Evolutionary conservation across 768 basidiomycete species (phyloP).

Genomic region (Clavulina sp.): DNA sequence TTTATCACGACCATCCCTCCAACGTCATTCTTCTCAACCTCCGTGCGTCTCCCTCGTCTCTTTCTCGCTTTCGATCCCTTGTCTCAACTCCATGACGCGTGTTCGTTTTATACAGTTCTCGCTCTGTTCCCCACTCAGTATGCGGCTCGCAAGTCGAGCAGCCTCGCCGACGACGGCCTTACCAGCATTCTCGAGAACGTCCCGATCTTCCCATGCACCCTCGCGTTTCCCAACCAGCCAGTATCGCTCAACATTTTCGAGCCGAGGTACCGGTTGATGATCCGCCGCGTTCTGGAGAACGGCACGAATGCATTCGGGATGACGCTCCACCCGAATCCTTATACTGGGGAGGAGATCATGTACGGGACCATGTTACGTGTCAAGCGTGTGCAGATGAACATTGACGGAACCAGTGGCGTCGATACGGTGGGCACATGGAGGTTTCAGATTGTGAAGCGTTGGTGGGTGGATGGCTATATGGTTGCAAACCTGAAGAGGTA

Average conservation of each 20-base stretch:
- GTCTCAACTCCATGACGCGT: constrained; percentile 7
- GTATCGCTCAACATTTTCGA: constrained; percentile 87
- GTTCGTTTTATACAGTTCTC: constrained; percentile 35
- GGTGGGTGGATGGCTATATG: constrained; percentile 75
- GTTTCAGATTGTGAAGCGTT: constrained; percentile 75
- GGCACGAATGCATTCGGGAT: constrained; percentile 75
- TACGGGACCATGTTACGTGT: constrained; percentile 95
- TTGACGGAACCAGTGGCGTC: constrained; percentile 80
- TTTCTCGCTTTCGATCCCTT: constrained; percentile 5
- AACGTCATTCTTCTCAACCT: constrained; percentile 48
- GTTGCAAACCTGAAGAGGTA: constrained; percentile 61
- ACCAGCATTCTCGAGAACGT: constrained; percentile 52
- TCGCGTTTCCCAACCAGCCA: constrained; percentile 83
- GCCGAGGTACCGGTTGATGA: constrained; percentile 89
- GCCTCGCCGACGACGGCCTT: constrained; percentile 26
- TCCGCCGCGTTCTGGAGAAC: constrained; percentile 79
- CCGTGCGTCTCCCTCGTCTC: constrained; percentile 28
- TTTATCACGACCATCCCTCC: constrained; percentile 62
- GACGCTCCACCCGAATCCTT: constrained; percentile 51
- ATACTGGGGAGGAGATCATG: constrained; percentile 32
- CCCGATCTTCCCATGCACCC: constrained; percentile 82
- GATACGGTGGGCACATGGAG: constrained; percentile 55
- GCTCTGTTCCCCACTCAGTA: constrained; percentile 51
- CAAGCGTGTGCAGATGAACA: constrained; percentile 63
- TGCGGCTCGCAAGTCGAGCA: constrained; percentile 39